Conservation (phyloP, 176 grass and related monocot species). For the Pontederia crassipes region DNA sequence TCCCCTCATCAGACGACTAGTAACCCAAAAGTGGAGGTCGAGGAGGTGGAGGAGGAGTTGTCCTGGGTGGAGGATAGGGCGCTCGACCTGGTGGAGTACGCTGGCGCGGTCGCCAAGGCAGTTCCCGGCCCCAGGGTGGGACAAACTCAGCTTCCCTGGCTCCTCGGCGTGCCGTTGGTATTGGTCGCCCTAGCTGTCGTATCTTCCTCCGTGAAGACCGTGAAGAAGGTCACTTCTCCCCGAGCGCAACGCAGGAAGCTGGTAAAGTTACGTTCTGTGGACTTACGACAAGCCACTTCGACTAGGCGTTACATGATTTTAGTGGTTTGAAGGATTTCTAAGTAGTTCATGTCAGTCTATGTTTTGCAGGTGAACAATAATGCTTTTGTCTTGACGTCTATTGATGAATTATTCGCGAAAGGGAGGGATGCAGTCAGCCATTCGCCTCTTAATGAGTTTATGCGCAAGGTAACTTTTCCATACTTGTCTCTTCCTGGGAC, state of each 20-base stretch:
- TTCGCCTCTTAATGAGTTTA: slow-evolving; percentile 48
- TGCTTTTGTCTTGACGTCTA: slow-evolving; percentile 50
- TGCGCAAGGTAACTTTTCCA: slow-evolving; percentile 44
- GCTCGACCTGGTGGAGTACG: slow-evolving; percentile 90
- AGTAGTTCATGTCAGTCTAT: background rate
- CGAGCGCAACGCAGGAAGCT: slow-evolving; percentile 65
- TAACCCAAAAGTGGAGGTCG: slow-evolving; percentile 27
- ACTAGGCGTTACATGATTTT: too few species aligned
- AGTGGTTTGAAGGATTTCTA: too few species aligned
- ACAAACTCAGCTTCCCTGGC: slow-evolving; percentile 61
- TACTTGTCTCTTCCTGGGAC: background rate
- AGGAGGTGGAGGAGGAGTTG: slow-evolving; percentile 85
- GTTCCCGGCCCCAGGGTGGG: slow-evolving; percentile 80
- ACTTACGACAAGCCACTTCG: too few species aligned
- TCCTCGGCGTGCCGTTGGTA: slow-evolving; percentile 64
- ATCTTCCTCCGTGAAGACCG: slow-evolving; percentile 46
- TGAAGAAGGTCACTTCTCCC: slow-evolving; percentile 68
- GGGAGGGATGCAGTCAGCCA: slow-evolving; percentile 58
- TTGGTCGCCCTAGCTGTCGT: slow-evolving; percentile 62
- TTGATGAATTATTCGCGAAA: slow-evolving; percentile 59
- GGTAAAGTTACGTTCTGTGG: slow-evolving; percentile 17
- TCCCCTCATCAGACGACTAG: slow-evolving; percentile 3
- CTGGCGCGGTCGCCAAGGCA: slow-evolving; percentile 84
- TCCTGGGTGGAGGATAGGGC: slow-evolving; percentile 99
- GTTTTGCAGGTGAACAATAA: slow-evolving; percentile 72